phyloP scores from a whole-genome alignment of 176 grass and related monocot genomes.

The Rhynchospora pubera region DNA sequence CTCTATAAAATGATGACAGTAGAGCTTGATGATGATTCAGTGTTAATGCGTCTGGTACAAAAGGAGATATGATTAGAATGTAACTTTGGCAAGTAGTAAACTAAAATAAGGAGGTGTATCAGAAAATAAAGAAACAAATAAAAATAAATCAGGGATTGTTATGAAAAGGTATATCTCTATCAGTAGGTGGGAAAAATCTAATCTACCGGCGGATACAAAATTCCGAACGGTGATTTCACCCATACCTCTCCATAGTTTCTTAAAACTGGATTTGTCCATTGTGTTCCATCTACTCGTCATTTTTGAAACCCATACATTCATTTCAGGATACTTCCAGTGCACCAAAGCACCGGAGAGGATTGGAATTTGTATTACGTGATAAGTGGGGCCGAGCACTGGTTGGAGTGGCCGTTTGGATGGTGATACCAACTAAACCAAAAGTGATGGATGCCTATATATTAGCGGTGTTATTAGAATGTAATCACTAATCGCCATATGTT shows the following conservation, averaged over 20 bases:
- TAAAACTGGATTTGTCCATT: constrained; percentile 2
- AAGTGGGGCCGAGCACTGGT: constrained; percentile 9
- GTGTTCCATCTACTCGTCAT: background rate
- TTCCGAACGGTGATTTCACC: background rate
- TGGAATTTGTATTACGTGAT: constrained; percentile 4
- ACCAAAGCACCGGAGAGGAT: background rate
- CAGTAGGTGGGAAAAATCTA: constrained; percentile 21
- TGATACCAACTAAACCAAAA: constrained; percentile 21
- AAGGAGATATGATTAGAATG: constrained; percentile 10
- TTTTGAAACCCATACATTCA: background rate
- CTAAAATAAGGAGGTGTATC: background rate
- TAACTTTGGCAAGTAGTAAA: constrained; percentile 2
- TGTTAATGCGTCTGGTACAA: constrained; percentile 25
- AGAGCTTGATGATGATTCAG: background rate
- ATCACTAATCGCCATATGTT: background rate
- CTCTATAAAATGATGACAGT: background rate
- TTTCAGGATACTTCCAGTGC: background rate
- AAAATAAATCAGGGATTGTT: constrained; percentile 10
- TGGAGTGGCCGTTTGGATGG: constrained; percentile 19
- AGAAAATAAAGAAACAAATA: constrained; percentile 5
- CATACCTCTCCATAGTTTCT: background rate
- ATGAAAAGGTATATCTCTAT: constrained; percentile 1
- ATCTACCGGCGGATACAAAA: background rate
- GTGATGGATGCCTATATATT: constrained; percentile 8
- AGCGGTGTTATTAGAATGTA: background rate